Evolutionary conservation across 345 rosid genomes (phyloP), one percentile per base, ranked within the genome.

Genomic region (Draba incana): DNA sequence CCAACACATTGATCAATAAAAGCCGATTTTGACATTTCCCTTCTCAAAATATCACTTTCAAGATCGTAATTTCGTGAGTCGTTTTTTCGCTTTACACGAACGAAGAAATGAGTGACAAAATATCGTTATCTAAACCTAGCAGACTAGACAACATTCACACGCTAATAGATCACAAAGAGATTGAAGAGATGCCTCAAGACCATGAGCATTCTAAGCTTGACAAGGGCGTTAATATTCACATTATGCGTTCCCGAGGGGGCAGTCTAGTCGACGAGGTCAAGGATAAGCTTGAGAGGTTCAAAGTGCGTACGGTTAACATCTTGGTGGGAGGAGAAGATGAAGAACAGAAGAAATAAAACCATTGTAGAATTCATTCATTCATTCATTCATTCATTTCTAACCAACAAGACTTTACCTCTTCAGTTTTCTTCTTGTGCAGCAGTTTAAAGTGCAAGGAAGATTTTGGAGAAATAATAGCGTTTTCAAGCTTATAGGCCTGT

Each of bases 281-380:
- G 0, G 46, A 52, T 2, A 77, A 77, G 81, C 78, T 77, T 51
- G 68, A 57, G 52, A 69, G 81, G 46, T 77, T 77, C 71, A 77
- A 77, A 77, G 41, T 77, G 50, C 44, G 81, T 25, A 77, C 81
- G 1, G 75, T 77, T 50, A 69, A 57, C 27, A 33, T 66, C 25
- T 44, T 51, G 68, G 77, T 74, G 57, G 68, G 68, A 25, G 77
- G 62, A 74, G 68, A 66, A 8, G 39, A 35, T 35, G 72, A 52
- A 0, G 68, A 60, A 59, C 30, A 5, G 35, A 59, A 74, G 68
- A 66, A 74, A 66, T 66, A 51, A 73, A 64, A 20, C 12, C 47
- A 25, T 1, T 27, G 8, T 9, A 5, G 20, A 44, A 14, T 35
- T 35, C 1, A 6, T 31, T 8, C 2, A 7, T 35, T 8, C 51